These are phyloP conservation scores for Sporisorium sorghi DNA, from an alignment of 1,284 basidiomycete species.

Conservation along the genomic window DNA sequence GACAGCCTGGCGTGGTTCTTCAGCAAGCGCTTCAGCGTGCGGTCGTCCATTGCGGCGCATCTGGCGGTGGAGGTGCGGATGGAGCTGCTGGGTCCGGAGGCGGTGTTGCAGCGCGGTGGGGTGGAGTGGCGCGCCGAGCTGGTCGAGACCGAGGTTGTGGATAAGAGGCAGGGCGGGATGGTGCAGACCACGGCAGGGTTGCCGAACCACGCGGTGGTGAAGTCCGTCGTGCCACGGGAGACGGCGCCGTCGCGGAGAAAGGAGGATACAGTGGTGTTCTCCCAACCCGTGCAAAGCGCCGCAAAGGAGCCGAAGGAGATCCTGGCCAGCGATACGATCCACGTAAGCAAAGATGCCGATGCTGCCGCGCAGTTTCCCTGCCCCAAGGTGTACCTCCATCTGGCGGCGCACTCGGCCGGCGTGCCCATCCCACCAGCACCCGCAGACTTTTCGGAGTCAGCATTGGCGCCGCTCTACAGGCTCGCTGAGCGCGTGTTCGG, in stretches of 20 bases:
- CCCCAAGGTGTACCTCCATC: conserved; percentile 25
- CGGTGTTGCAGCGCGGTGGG: conserved; percentile 31
- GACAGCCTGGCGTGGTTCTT: conserved; percentile 28
- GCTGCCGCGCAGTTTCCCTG: conserved; percentile 24
- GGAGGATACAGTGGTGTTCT: conserved; percentile 21
- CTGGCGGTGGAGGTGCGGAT: conserved; percentile 33
- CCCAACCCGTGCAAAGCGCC: not conserved
- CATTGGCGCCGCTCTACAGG: not conserved
- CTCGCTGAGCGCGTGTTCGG: conserved; percentile 25
- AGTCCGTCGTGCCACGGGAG: conserved; percentile 21
- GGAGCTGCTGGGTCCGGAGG: conserved; percentile 29
- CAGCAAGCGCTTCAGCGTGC: conserved; percentile 22
- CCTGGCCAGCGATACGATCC: conserved; percentile 36
- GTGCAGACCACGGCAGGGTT: not conserved
- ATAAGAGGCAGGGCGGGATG: not conserved
- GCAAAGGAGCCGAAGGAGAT: conserved; percentile 12
- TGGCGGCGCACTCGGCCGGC: conserved; percentile 13
- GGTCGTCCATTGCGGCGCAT: conserved; percentile 18
- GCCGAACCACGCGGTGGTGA: conserved; percentile 29
- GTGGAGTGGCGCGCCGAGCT: conserved; percentile 45
- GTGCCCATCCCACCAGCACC: conserved; percentile 18
- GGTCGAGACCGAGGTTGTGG: conserved; percentile 8
- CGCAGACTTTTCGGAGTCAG: not conserved
- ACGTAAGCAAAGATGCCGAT: not conserved
- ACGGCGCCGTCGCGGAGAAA: conserved; percentile 1